phyloP scores from a whole-genome alignment of 73 alveolate species.

The Blepharisma stoltei region DNA sequence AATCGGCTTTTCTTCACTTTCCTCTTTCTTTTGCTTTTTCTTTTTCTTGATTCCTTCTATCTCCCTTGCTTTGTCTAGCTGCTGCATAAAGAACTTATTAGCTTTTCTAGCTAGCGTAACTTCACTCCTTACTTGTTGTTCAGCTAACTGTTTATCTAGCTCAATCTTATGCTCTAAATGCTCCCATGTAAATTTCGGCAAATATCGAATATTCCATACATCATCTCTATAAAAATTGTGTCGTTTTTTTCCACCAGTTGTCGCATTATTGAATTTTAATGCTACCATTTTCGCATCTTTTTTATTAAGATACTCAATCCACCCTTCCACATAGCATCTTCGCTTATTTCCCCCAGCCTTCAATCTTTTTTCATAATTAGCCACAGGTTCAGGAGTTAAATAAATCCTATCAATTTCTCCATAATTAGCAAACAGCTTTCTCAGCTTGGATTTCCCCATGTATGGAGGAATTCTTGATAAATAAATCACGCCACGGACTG shows the following conservation, averaged over 20 bases:
- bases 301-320: slow-evolving; percentile 95
- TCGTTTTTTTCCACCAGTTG: slow-evolving; percentile 81
- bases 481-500: slow-evolving; percentile 62
- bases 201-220: slow-evolving; percentile 89
- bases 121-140: slow-evolving; percentile 23
- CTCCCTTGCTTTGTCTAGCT: slow-evolving; percentile 18
- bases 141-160: slow-evolving; percentile 12
- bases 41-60: slow-evolving; percentile 11
- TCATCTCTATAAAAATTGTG: slow-evolving; percentile 86
- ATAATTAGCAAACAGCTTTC: slow-evolving; percentile 39
- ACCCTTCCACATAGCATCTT: slow-evolving; percentile 85
- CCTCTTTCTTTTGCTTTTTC: background rate
- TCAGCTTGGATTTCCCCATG: slow-evolving; percentile 59
- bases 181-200: slow-evolving; percentile 94
- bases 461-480: slow-evolving; percentile 72
- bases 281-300: slow-evolving; percentile 91
- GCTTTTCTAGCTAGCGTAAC: background rate
- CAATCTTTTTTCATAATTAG: slow-evolving; percentile 20
- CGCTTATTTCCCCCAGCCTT: slow-evolving; percentile 49
- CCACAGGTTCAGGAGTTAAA: slow-evolving; percentile 53
- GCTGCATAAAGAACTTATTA: background rate
- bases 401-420: slow-evolving; percentile 70
- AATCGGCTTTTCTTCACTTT: too few relatives aligned
- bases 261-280: slow-evolving; percentile 77
- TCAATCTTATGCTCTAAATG: slow-evolving; percentile 69